Conservation (phyloP, 2,329 filamentous ascomycete genomes). For the Ophidiomyces ophidiicola region DNA sequence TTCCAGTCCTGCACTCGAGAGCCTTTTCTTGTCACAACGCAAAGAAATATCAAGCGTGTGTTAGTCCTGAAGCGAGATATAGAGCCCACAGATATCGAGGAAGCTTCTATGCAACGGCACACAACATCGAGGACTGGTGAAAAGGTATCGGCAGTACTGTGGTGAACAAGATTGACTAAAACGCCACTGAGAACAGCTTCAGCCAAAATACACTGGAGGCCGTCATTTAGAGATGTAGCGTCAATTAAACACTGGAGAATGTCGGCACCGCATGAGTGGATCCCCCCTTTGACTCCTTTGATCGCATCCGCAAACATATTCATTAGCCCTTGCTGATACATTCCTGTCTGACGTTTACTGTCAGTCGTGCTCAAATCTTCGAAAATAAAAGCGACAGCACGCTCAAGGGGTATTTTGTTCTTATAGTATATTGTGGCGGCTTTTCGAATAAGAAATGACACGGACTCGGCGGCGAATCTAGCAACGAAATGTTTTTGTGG, state of each 20-base stretch:
- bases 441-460: slow-evolving; percentile 89
- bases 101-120: slow-evolving; percentile 36
- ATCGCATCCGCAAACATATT: slow-evolving; percentile 77
- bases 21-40: slow-evolving; percentile 67
- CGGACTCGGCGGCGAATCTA: slow-evolving; percentile 83
- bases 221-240: slow-evolving; percentile 20
- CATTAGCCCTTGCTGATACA: slow-evolving; percentile 84
- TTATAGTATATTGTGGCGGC: slow-evolving; percentile 66
- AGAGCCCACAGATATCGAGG: slow-evolving; percentile 26
- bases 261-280: slow-evolving; percentile 46
- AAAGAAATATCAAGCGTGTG: slow-evolving; percentile 44
- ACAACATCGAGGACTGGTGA: slow-evolving; percentile 53
- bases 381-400: slow-evolving; percentile 60
- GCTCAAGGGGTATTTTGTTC: slow-evolving; percentile 53
- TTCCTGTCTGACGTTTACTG: slow-evolving; percentile 28
- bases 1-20: slow-evolving; percentile 62
- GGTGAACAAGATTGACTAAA: slow-evolving; percentile 69
- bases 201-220: slow-evolving; percentile 21
- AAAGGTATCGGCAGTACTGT: slow-evolving; percentile 64
- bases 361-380: slow-evolving; percentile 46
- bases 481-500: slow-evolving; percentile 76
- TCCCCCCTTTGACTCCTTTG: slow-evolving; percentile 46
- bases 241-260: slow-evolving; percentile 42
- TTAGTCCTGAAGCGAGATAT: slow-evolving; percentile 25
- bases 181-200: slow-evolving; percentile 62